Evolutionary conservation across 495 filamentous ascomycete species (phyloP), one percentile per base, ranked within the genome.

Genomic region (Penicillium salamii): DNA sequence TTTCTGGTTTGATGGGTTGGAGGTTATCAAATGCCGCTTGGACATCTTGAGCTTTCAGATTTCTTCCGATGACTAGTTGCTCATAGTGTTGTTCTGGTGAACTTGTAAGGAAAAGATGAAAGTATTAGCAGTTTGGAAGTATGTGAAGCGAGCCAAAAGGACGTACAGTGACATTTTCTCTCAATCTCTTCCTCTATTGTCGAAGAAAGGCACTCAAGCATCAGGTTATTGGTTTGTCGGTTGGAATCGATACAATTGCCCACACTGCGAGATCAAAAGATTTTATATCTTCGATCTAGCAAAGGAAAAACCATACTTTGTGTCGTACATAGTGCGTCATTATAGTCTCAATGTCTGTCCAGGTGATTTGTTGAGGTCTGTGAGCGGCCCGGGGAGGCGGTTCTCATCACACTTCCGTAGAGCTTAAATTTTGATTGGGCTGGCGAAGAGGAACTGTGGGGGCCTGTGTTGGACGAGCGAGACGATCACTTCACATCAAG

Each of bases 41-140:
- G 36, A 53, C 39, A 2, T 61, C 54, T 3, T 52, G 28, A 1
- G 17, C n/a, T n/a, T 42, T 17, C 23, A 58, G 21, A 7, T 53
- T 52, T 18, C 34, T 28, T 32, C 44, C 26, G 15, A 45, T 31
- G 32, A 55, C 34, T 2, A 55, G 49, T 29, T 47, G 28, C 42
- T 49, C 29, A 28, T 50, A 57, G 43, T 60, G 29, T 37, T 58
- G 17, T 47, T 58, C 54, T 3, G 52, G 51, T 1, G 51, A 48
- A 14, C 58, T 50, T 4, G 23, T 26, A 3, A 8, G 7, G 34
- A 3, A 8, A 26, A 26, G 23, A 26, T 26, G 23, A 26, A 36
- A n/a, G n/a, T n/a, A n/a, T n/a, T n/a, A n/a, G n/a, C n/a, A n/a
- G n/a, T n/a, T n/a, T 36, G 14, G 3, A n/a, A n/a, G 34, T 36